Percentiles rank a stretch among this genome's conserved stretches.
phyloP scores from a whole-genome alignment of 2,329 filamentous ascomycete species.

The Arthrinium puccinioides region DNA sequence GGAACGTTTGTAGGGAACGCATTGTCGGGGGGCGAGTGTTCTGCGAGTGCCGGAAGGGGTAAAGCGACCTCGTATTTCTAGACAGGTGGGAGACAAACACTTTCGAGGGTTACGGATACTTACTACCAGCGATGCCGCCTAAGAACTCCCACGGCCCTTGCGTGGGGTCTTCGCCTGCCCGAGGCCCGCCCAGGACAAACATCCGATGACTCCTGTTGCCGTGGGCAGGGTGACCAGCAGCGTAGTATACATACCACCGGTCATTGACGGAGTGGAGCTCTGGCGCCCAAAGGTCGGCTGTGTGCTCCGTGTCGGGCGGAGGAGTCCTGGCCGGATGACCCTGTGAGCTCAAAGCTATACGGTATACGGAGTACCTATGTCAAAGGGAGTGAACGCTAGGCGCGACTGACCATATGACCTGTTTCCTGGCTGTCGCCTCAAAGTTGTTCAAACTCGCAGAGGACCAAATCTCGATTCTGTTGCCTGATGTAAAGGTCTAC shows the following conservation, averaged over 20 bases:
- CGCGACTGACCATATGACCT: slow-evolving; percentile 22
- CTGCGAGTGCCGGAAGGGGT: no score
- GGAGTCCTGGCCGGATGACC: slow-evolving; percentile 15
- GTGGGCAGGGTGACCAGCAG: slow-evolving; percentile 17
- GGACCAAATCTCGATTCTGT: slow-evolving; percentile 24
- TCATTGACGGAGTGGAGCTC: slow-evolving; percentile 22
- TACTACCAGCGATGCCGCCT: slow-evolving; percentile 17
- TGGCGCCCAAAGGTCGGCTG: slow-evolving; percentile 24
- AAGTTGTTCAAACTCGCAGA: slow-evolving; percentile 19
- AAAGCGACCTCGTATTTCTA: no score
- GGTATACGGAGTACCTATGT: no score
- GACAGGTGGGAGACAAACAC: no score
- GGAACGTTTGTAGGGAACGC: no score
- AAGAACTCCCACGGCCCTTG: slow-evolving; percentile 22
- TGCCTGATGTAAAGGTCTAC: slow-evolving; percentile 22
- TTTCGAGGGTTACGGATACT: no score
- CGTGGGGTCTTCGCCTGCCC: slow-evolving; percentile 17
- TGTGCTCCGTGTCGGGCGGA: slow-evolving; percentile 19
- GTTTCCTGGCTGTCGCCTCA: slow-evolving; percentile 13
- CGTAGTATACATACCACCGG: slow-evolving; percentile 26
- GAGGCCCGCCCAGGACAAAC: slow-evolving; percentile 23
- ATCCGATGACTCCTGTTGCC: slow-evolving; percentile 25
- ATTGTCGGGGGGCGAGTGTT: no score
- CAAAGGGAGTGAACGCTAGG: no score
- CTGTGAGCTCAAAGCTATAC: neutral